These are phyloP conservation scores for Catharanthus roseus DNA, from an alignment of 257 asterid species.

Conservation along the genomic window DNA sequence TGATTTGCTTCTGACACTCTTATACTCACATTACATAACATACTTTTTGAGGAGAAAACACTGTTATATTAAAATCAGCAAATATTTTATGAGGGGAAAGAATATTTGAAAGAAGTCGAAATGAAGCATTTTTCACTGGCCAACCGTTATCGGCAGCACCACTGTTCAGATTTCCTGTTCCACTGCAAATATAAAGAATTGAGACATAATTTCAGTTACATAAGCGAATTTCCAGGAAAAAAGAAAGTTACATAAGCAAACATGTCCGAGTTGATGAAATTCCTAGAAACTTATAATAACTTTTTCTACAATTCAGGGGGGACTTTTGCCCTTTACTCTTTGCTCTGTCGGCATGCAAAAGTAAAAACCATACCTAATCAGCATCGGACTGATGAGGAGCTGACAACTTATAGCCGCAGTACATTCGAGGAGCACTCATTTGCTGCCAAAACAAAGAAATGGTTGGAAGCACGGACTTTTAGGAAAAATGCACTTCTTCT, in stretches of 20 bases:
- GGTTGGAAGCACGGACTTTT: conserved; percentile 72
- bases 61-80: too few species aligned
- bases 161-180: not conserved
- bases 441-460: conserved; percentile 82
- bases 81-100: not conserved
- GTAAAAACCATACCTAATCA: conserved; percentile 87
- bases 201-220: not conserved
- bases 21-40: too few species aligned
- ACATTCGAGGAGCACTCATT: conserved; percentile 81
- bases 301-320: conserved; percentile 47
- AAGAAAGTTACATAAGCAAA: too few species aligned
- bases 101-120: not conserved
- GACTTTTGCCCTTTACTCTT: conserved; percentile 90
- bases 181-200: not conserved
- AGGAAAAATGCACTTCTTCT: conserved; percentile 73
- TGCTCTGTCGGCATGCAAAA: conserved; percentile 94
- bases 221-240: not conserved
- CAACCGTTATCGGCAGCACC: not conserved
- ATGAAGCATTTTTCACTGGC: not conserved
- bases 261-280: not conserved
- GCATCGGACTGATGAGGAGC: conserved; percentile 96
- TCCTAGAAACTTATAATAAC: not conserved
- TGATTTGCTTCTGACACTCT: not conserved
- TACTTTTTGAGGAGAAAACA: too few species aligned
- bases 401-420: conserved; percentile 92